Percentiles rank a stretch among this genome's conserved stretches.
Evolutionary conservation across 768 basidiomycete species (phyloP).

Genomic region (Glaciozyma martinii): DNA sequence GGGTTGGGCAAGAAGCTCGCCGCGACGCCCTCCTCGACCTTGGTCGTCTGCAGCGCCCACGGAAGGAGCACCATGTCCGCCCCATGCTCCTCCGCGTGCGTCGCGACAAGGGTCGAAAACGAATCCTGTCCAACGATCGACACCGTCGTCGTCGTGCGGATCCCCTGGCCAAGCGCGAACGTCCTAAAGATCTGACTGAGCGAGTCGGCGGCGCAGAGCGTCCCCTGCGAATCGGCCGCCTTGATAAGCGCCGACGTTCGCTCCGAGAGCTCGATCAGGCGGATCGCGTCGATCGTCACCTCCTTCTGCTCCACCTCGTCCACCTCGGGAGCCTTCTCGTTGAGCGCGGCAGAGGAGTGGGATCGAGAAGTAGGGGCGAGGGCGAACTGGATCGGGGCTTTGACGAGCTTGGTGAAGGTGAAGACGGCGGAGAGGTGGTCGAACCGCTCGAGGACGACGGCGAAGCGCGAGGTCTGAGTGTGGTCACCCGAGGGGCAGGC

Average conservation of each 20-base stretch:
- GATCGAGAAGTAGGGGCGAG: background rate
- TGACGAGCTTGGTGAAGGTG: constrained; percentile 59
- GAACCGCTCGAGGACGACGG: constrained; percentile 77
- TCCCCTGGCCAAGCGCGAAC: constrained; percentile 15
- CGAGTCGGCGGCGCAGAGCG: constrained; percentile 60
- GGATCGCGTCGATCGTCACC: constrained; percentile 51
- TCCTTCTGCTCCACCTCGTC: background rate
- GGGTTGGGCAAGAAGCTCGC: constrained; percentile 23
- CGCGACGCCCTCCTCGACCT: constrained; percentile 12
- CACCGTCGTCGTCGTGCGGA: constrained; percentile 49
- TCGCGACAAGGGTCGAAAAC: constrained; percentile 54
- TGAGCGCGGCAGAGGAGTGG: background rate
- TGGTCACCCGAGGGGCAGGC: background rate
- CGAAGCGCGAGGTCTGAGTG: constrained; percentile 50
- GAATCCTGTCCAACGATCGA: constrained; percentile 64
- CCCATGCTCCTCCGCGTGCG: constrained; percentile 41
- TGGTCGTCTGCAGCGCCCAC: constrained; percentile 57
- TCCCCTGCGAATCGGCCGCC: constrained; percentile 56
- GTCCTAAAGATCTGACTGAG: constrained; percentile 38
- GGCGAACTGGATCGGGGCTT: constrained; percentile 8
- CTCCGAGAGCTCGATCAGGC: constrained; percentile 78
- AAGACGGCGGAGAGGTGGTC: constrained; percentile 86
- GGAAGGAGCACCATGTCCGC: constrained; percentile 76
- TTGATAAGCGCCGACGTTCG: constrained; percentile 82
- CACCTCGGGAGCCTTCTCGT: background rate